Percentiles rank a stretch among this genome's conserved stretches.
phyloP scores from a whole-genome alignment of 257 asterid species.

The Ilex aquifolium region DNA sequence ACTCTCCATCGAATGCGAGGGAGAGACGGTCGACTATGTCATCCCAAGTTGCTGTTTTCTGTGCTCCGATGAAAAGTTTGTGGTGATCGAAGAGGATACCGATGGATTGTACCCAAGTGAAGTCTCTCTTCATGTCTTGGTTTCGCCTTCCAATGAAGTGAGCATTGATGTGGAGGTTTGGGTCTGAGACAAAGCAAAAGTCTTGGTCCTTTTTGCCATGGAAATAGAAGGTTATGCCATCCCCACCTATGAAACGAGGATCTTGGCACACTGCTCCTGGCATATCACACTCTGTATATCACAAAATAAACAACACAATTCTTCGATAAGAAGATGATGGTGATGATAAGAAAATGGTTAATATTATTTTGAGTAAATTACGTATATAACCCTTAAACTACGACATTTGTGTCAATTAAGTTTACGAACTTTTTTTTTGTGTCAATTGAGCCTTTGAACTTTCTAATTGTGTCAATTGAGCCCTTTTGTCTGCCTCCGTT shows the following conservation, averaged over 20 bases:
- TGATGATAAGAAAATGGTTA: no score
- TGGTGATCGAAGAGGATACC: slow-evolving; percentile 16
- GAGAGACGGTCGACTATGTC: slow-evolving; percentile 5
- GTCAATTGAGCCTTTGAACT: no score
- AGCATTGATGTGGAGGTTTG: slow-evolving; percentile 26
- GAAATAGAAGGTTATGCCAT: slow-evolving; percentile 67
- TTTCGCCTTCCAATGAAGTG: slow-evolving; percentile 23
- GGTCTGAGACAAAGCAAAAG: slow-evolving; percentile 50
- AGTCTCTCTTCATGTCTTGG: slow-evolving; percentile 14
- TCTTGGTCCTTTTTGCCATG: slow-evolving; percentile 50
- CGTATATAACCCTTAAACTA: no score
- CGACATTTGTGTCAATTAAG: no score
- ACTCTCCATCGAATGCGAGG: slow-evolving; percentile 9
- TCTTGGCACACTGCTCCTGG: slow-evolving; percentile 81
- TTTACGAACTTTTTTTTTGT: no score
- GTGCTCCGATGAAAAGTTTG: slow-evolving; percentile 8
- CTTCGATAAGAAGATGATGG: no score
- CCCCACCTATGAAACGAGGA: slow-evolving; percentile 73
- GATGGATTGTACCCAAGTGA: slow-evolving; percentile 17
- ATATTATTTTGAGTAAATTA: no score
- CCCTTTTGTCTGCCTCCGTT: no score
- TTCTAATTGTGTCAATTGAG: no score
- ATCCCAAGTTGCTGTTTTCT: slow-evolving; percentile 13
- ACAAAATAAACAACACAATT: background rate
- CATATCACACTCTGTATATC: slow-evolving; percentile 39